These are phyloP conservation scores for Mucor racemosus DNA, from an alignment of 371 early-diverging fungal species.

Conservation along the genomic window DNA sequence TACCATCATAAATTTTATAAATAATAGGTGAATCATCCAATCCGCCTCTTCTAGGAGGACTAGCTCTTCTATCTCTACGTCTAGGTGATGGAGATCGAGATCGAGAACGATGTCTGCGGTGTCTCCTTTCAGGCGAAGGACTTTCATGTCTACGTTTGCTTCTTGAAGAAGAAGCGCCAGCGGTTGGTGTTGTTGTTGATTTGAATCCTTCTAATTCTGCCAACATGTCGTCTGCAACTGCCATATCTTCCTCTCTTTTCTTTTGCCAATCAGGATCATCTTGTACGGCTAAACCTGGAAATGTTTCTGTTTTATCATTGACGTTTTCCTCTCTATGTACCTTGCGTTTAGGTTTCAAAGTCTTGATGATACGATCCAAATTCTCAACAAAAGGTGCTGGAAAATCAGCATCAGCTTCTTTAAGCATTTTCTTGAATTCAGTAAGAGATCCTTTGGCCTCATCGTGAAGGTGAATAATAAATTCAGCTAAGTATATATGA, in stretches of 20 bases:
- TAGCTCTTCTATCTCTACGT: constrained; percentile 10
- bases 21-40: constrained; percentile 81
- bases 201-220: constrained; percentile 60
- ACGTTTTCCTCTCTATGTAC: constrained; percentile 20
- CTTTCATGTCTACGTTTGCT: constrained; percentile 34
- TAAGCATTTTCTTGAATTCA: constrained; percentile 75
- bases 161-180: not conserved
- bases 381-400: constrained; percentile 83
- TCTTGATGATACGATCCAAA: constrained; percentile 87
- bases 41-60: constrained; percentile 24
- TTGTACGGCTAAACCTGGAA: constrained; percentile 87
- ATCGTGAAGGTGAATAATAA: constrained; percentile 77
- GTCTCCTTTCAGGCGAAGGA: constrained; percentile 30
- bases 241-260: constrained; percentile 51
- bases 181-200: constrained; percentile 11
- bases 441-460: constrained; percentile 60
- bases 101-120: constrained; percentile 24
- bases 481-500: constrained; percentile 63
- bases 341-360: constrained; percentile 73
- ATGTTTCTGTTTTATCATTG: constrained; percentile 60
- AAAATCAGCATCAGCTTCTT: constrained; percentile 81
- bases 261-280: constrained; percentile 59
- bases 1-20: constrained; percentile 90
- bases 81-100: constrained; percentile 16
- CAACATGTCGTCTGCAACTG: constrained; percentile 59